A percentile compares a stretch with the other conserved stretches of the same genome.
phyloP scores from a whole-genome alignment of 192 early-diverging fungal species.

The Entomortierella beljakovae region DNA sequence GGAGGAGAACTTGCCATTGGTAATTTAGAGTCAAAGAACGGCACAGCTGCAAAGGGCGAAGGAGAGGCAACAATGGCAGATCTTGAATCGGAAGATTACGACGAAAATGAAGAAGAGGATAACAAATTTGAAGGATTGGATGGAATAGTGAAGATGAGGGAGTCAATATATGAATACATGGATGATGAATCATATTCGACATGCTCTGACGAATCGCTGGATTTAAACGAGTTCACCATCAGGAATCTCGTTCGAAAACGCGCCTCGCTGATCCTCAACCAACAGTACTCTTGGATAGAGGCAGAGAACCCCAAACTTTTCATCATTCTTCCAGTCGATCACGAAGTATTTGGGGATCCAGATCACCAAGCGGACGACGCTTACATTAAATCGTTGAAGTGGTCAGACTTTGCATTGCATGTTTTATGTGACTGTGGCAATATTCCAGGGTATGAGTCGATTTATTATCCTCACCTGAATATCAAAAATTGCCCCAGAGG shows the following conservation, averaged over 20 bases:
- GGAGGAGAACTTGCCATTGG: neutral
- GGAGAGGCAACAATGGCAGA: neutral
- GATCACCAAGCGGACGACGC: neutral
- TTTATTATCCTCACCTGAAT: conserved; percentile 9
- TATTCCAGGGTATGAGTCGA: conserved; percentile 6
- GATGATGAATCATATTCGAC: too few species aligned
- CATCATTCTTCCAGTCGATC: conserved; percentile 6
- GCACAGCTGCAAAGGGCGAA: neutral
- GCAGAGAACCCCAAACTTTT: conserved; percentile 8
- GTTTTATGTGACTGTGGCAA: conserved; percentile 36
- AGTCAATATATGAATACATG: too few species aligned
- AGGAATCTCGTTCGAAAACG: conserved; percentile 18
- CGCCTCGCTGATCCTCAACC: conserved; percentile 7
- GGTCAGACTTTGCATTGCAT: conserved; percentile 23
- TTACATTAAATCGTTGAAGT: neutral
- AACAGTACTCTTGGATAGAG: conserved; percentile 19
- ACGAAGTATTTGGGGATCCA: neutral
- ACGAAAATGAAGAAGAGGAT: neutral
- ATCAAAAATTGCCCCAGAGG: conserved; percentile 16
- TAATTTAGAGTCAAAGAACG: neutral
- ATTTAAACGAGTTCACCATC: too few species aligned
- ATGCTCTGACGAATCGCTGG: too few species aligned
- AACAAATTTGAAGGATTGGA: neutral
- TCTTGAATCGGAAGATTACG: neutral
- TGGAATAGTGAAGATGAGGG: neutral